A percentile compares a stretch with the other conserved stretches of the same genome.
phyloP scores from a whole-genome alignment of 1,284 basidiomycete genomes.

The Laetiporus sulphureus region DNA sequence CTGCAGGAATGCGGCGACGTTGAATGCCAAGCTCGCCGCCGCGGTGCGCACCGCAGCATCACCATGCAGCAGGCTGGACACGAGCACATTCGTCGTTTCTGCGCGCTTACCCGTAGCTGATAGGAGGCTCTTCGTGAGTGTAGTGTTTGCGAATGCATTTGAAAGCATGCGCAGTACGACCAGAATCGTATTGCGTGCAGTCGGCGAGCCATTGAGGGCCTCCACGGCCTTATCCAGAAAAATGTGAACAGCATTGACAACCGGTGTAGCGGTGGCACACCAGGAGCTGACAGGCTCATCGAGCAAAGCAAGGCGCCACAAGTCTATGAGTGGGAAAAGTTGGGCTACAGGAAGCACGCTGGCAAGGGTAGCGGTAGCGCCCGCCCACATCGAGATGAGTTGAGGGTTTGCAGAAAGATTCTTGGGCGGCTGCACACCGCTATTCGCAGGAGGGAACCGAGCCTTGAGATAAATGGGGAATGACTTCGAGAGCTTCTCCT shows the following conservation, averaged over 20 bases:
- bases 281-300: slow-evolving; percentile 51
- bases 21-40: slow-evolving; percentile 77
- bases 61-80: slow-evolving; percentile 61
- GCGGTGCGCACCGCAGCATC: slow-evolving; percentile 70
- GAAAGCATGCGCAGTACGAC: slow-evolving; percentile 70
- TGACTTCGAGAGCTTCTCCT: slow-evolving; percentile 39
- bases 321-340: slow-evolving; percentile 78
- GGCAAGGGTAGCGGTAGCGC: slow-evolving; percentile 40
- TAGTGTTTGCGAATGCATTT: slow-evolving; percentile 58
- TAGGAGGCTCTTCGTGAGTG: slow-evolving; percentile 49
- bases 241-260: slow-evolving; percentile 20
- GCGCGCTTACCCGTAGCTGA: slow-evolving; percentile 20
- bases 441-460: slow-evolving; percentile 26
- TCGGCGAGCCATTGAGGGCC: slow-evolving; percentile 25
- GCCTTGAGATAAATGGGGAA: slow-evolving; percentile 67
- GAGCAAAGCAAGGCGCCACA: slow-evolving; percentile 77
- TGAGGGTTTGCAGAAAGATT: slow-evolving; percentile 18
- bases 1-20: slow-evolving; percentile 64
- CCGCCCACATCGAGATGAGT: slow-evolving; percentile 39
- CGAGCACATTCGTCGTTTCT: slow-evolving; percentile 36
- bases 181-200: slow-evolving; percentile 50
- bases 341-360: slow-evolving; percentile 45
- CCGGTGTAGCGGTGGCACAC: slow-evolving; percentile 29
- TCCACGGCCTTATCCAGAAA: slow-evolving; percentile 39
- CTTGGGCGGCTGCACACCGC: slow-evolving; percentile 13